A percentile compares a stretch with the other conserved stretches of the same genome.
phyloP scores from a whole-genome alignment of 371 early-diverging fungal species.

The Nematocida sp. region DNA sequence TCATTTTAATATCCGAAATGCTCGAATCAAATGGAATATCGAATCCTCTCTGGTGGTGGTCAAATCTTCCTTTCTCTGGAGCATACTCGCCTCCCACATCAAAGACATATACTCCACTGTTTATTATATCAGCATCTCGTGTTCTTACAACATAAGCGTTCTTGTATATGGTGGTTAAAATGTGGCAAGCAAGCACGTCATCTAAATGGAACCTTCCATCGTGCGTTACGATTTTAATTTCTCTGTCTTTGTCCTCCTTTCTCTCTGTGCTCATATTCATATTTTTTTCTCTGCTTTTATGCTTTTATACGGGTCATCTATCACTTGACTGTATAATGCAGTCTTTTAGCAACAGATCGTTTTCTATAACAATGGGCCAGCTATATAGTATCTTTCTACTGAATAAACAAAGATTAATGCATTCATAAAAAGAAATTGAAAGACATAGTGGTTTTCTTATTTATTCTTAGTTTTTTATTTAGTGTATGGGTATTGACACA shows the following conservation, averaged over 20 bases:
- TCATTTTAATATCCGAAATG: slow-evolving; percentile 75
- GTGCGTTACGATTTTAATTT: slow-evolving; percentile 56
- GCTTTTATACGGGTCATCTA: too few species aligned
- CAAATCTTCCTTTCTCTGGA: slow-evolving; percentile 74
- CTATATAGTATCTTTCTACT: too few species aligned
- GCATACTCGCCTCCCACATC: slow-evolving; percentile 93
- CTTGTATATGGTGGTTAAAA: slow-evolving; percentile 70
- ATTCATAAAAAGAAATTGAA: too few species aligned
- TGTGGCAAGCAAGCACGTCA: slow-evolving; percentile 83
- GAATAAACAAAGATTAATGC: too few species aligned
- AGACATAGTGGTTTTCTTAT: too few species aligned
- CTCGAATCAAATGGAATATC: slow-evolving; percentile 74
- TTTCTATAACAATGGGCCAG: too few species aligned
- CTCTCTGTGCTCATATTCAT: too few species aligned
- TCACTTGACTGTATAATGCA: too few species aligned
- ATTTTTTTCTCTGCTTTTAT: too few species aligned
- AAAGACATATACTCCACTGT: slow-evolving; percentile 78
- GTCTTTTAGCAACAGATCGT: too few species aligned
- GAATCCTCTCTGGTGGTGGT: slow-evolving; percentile 93
- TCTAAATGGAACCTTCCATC: slow-evolving; percentile 69
- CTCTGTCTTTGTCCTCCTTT: too few species aligned
- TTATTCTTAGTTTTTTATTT: slow-evolving; percentile 28
- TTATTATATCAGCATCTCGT: slow-evolving; percentile 75
- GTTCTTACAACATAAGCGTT: slow-evolving; percentile 71
- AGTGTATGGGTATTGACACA: slow-evolving; percentile 33